Conservation (phyloP, 768 basidiomycete genomes). For the Paxillus rubicundulus region DNA sequence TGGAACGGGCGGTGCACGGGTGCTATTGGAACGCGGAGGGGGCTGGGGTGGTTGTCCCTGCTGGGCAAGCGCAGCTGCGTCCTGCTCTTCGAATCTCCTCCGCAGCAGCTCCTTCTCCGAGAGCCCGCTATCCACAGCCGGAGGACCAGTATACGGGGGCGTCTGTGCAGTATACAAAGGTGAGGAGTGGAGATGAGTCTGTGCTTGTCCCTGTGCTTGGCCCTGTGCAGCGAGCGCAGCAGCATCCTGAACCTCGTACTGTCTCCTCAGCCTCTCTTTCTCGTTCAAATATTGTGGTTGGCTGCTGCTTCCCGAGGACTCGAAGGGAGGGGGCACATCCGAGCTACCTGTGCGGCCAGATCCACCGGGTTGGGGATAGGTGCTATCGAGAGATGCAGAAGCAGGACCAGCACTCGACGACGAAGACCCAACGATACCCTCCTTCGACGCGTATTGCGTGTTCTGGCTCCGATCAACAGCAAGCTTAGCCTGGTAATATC, state of each 20-base stretch:
- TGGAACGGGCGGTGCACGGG: constrained; percentile 30
- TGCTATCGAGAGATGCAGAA: constrained; percentile 51
- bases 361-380: constrained; percentile 47
- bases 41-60: constrained; percentile 17
- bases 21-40: constrained; percentile 26
- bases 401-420: constrained; percentile 12
- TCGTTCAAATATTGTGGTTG: constrained; percentile 47
- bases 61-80: constrained; percentile 36
- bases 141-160: constrained; percentile 22
- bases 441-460: constrained; percentile 22
- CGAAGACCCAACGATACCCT: constrained; percentile 18
- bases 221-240: constrained; percentile 38
- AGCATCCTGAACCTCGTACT: constrained; percentile 66
- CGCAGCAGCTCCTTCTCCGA: constrained; percentile 60
- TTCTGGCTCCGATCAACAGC: constrained; percentile 65
- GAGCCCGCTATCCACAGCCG: constrained; percentile 25
- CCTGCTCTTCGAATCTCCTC: constrained; percentile 55
- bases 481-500: constrained; percentile 68
- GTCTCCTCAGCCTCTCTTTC: constrained; percentile 65
- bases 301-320: constrained; percentile 35
- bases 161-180: constrained; percentile 18
- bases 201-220: constrained; percentile 13
- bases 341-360: constrained; percentile 18
- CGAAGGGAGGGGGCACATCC: constrained; percentile 56
- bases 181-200: constrained; percentile 10